These are phyloP conservation scores for Aphanomyces cochlioides DNA, from an alignment of 352 stramenopile genomes.

Conservation along the genomic window DNA sequence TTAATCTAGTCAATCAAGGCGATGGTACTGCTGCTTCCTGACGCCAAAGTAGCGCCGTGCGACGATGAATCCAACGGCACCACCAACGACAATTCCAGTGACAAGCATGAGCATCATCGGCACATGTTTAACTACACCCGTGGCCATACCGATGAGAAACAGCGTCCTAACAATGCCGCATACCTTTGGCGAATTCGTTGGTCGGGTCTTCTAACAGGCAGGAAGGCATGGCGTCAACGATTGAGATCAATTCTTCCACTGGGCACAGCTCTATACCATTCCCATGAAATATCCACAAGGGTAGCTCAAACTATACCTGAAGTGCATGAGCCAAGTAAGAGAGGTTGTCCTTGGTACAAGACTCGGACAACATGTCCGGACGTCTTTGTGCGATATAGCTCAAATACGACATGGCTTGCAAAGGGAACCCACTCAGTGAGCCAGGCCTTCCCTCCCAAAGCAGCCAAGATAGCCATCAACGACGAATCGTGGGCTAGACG, in stretches of 20 bases:
- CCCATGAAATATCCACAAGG: background rate
- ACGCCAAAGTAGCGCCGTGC: background rate
- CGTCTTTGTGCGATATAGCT: slow-evolving; percentile 11
- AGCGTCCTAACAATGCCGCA: too few relatives aligned
- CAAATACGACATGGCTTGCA: slow-evolving; percentile 23
- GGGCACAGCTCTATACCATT: background rate
- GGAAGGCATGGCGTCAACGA: background rate
- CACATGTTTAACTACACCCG: slow-evolving; percentile 4
- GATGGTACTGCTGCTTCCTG: background rate
- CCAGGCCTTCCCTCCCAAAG: slow-evolving; percentile 7
- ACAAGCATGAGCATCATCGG: slow-evolving; percentile 20
- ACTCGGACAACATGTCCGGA: slow-evolving; percentile 9
- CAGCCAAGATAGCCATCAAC: slow-evolving; percentile 22
- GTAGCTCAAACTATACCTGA: background rate
- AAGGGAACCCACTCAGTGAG: slow-evolving; percentile 29
- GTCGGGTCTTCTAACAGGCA: background rate
- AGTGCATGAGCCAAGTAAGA: slow-evolving; percentile 6
- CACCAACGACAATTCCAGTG: background rate
- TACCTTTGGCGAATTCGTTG: too few relatives aligned
- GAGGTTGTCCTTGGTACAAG: slow-evolving; percentile 24
- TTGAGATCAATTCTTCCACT: background rate
- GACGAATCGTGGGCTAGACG: slow-evolving; percentile 22
- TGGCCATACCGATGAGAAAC: background rate
- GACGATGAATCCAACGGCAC: slow-evolving; percentile 10
- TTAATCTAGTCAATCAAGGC: background rate